phyloP scores from a whole-genome alignment of 805 yeast species.

The Saccharomycopsis sp. region DNA sequence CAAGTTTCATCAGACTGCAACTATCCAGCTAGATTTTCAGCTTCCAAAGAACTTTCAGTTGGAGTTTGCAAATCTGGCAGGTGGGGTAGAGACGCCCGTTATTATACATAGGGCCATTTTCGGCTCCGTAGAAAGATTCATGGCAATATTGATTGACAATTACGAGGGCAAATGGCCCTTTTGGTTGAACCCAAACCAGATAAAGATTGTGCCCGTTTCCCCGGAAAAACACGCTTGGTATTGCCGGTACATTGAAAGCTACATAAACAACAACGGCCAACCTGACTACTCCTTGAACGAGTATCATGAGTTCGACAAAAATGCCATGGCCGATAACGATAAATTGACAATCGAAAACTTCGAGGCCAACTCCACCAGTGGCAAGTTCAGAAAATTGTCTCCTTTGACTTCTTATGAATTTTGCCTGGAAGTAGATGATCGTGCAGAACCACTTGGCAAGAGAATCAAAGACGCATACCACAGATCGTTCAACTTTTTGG shows the following conservation, averaged over 20 bases:
- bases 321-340: not conserved
- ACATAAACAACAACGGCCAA: slow-evolving; percentile 29
- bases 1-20: slow-evolving; percentile 88
- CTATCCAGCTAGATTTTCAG: slow-evolving; percentile 92
- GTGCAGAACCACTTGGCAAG: slow-evolving; percentile 70
- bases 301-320: not conserved
- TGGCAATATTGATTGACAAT: slow-evolving; percentile 86
- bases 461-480: slow-evolving; percentile 71
- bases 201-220: slow-evolving; percentile 66
- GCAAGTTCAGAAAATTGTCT: slow-evolving; percentile 34
- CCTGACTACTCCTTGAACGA: slow-evolving; percentile 7
- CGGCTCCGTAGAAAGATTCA: slow-evolving; percentile 88
- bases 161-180: slow-evolving; percentile 95
- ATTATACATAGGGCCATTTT: slow-evolving; percentile 93
- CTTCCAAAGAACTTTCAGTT: slow-evolving; percentile 78
- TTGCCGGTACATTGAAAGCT: slow-evolving; percentile 40
- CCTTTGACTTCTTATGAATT: slow-evolving; percentile 47
- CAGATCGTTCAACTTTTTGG: slow-evolving; percentile 68
- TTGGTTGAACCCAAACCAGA: slow-evolving; percentile 92
- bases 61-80: slow-evolving; percentile 34
- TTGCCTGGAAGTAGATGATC: slow-evolving; percentile 64
- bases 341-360: slow-evolving; percentile 32
- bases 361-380: slow-evolving; percentile 19
- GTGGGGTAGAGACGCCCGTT: slow-evolving; percentile 61
- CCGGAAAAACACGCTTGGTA: slow-evolving; percentile 49